Base-by-base conservation (phyloP, 495 filamentous ascomycete species). In the Platismatia glauca region DNA sequence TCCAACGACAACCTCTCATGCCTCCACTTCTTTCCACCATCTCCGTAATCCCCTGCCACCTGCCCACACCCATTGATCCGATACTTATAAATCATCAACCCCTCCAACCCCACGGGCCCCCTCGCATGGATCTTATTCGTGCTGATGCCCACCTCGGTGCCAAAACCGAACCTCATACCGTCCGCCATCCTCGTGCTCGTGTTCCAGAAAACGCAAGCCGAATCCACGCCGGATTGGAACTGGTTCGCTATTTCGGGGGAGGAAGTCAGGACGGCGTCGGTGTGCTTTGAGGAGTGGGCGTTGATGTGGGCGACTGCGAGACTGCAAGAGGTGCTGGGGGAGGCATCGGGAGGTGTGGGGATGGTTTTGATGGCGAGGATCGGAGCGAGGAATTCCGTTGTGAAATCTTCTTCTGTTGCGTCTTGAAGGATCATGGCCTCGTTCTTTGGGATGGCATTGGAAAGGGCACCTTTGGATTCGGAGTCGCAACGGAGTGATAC, bases 81-180 rank as follows among this genome's bases (percentile, higher is more conserved):
- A 79, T 97, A 98, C 78, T 96, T 95, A 70, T 98, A 96, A 62
- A 97, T 96, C 76, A 90, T 95, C 73, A 98, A 74, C 0, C 94
- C 94, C 71, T 97, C 93, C 52, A 98, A 75, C 20, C 94, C 94
- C 16, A 98, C 94, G 0, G 94, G 94, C 2, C 94, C 94, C 43
- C 94, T 80, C 11, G 90, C 88, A 70, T 98, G 94, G 59, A 98
- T 96, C 76, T 97, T 98, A 75, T 97, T 98, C 52, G 94, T 98
- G 74, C 89, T 95, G 72, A 98, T 96, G 44, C 94, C 94, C 3
- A 98, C 94, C 73, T 99, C 94, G 0, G 94, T 97, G 38, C 94
- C 94, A 76, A 99, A 97, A 4, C 94, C 94, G 73, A 90, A 99
- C 35, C 94, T 81, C 86, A 95, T 96, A 4, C 94, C 94, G 70